Base-by-base conservation (phyloP, 192 early-diverging fungal genomes). In the Kickxella alabastrina region DNA sequence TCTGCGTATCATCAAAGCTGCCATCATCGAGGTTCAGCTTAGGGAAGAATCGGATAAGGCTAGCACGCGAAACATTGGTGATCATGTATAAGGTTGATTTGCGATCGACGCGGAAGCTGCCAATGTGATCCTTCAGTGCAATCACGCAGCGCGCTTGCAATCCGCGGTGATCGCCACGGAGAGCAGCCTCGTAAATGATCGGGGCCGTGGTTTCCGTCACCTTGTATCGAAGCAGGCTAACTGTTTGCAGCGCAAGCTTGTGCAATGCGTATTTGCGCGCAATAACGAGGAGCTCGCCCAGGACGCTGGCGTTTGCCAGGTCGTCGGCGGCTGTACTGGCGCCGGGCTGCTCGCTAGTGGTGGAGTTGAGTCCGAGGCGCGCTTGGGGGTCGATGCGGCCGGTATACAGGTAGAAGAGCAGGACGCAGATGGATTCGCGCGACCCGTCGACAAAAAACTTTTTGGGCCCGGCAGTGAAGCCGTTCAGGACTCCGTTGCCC, bases 381-480 rank as follows among this genome's bases (percentile, higher is more conserved):
- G 85, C 83, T 3, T 78, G 72, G n/a, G 82, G 82, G 44, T 86
- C 75, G 37, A 88, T 57, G 38, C 82, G 75, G 54, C 81, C 85
- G 0, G 85, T 85, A 53, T 87, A 85, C 45, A 85, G 65, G 29
- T 77, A 87, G 45, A 85, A 84, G 13, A 87, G 57, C 17, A 87
- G 82, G 4, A 84, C 71, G 32, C 76, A 49, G n/a, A 83, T 77
- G 19, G 79, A 80, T 19, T 70, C 77, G 37, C 72, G 79, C 53
- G 82, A 53, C 2, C 32, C 68, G 21, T 74, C 69, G 13, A 70
- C 42, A 6, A 53, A 31, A 28, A 46, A 52, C 26, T 76, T 37
- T 39, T 45, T 53, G 18, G 18, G 78, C 54, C 81, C 80, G 60
- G 38, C 79, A 44, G 25, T 13, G 13, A 13, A 31, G n/a, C 35